Evolutionary conservation across 2,329 filamentous ascomycete genomes (phyloP), one percentile per base, ranked within the genome.

Genomic region (Hyphodiscus sp.): DNA sequence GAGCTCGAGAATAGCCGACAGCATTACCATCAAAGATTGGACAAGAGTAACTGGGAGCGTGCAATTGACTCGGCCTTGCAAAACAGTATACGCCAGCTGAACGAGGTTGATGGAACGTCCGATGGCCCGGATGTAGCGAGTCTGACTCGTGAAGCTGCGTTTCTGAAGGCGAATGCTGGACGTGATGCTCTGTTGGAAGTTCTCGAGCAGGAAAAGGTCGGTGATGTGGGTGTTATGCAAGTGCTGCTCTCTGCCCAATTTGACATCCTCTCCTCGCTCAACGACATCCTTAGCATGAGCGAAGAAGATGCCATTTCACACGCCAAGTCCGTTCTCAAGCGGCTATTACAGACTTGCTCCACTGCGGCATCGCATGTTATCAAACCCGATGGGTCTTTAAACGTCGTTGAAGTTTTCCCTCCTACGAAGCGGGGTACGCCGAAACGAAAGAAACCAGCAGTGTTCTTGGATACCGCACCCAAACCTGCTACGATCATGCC

Each of bases 1-100:
- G 95, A 99, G 71, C 74, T 99, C 45, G 92, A 97, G 69, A 82
- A 86, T 62, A 96, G 91, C 70, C 79, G 92, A 57, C 89, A 96
- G 59, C 91, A 96, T 69, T 87, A 92, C 59, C 90, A 95, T 66
- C 89, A 96, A 66, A 85, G 85, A 63, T 70, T 97, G 49, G 80
- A 87, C 45, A 90, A 86, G 68, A 83, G 79, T 46, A 88, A 86
- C 58, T 99, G 94, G 94, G 90, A 96, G 59, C 84, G 89, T 49
- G 81, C 85, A 45, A 79, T 99, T 56, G 91, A 95, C 64, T 89
- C 89, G 1, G 94, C 94, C 4, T 78, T 97, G 33, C 86, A 91
- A 57, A 89, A 95, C 66, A 89, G 89, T 62, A 74, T 96, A 54
- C 80, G 83, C 57, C 91, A 95, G 64, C 78, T 99, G 33, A 79